Percentiles rank a stretch among this genome's conserved stretches.
Evolutionary conservation across 352 stramenopile species (phyloP).

Genomic region (Phytophthora ramorum): DNA sequence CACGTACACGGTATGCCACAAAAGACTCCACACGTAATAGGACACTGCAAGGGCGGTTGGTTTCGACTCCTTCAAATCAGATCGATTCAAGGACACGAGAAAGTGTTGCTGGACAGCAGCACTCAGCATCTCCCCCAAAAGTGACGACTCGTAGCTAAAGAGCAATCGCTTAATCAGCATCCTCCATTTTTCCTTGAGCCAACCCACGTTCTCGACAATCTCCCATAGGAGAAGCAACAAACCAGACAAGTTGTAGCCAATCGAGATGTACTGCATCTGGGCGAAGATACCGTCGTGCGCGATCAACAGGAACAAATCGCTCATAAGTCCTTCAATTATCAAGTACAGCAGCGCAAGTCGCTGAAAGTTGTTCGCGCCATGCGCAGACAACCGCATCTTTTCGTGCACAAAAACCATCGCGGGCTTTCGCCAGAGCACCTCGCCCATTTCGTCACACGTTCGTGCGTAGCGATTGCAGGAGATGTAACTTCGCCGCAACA

Average conservation of each 20-base stretch:
- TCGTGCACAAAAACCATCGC: too few relatives aligned
- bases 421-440: too few relatives aligned
- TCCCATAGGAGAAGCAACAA: conserved; percentile 29
- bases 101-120: conserved; percentile 15
- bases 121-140: conserved; percentile 27
- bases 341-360: too few relatives aligned
- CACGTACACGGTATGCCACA: conserved; percentile 23
- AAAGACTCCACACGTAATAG: conserved; percentile 34
- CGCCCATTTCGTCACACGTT: too few relatives aligned
- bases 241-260: background rate
- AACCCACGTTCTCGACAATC: conserved; percentile 26
- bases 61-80: conserved; percentile 20
- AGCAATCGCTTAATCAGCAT: conserved; percentile 26
- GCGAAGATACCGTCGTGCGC: too few relatives aligned
- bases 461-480: too few relatives aligned
- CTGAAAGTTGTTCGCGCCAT: too few relatives aligned
- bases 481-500: too few relatives aligned
- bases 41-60: conserved; percentile 8
- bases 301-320: too few relatives aligned
- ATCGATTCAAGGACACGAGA: conserved; percentile 20
- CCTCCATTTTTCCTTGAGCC: conserved; percentile 1
- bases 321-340: too few relatives aligned
- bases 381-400: too few relatives aligned
- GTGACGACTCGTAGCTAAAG: conserved; percentile 27
- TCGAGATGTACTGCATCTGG: too few relatives aligned